Evolutionary conservation across 352 stramenopile genomes (phyloP).

Genomic region (Pythium rhizo-oryzae): DNA sequence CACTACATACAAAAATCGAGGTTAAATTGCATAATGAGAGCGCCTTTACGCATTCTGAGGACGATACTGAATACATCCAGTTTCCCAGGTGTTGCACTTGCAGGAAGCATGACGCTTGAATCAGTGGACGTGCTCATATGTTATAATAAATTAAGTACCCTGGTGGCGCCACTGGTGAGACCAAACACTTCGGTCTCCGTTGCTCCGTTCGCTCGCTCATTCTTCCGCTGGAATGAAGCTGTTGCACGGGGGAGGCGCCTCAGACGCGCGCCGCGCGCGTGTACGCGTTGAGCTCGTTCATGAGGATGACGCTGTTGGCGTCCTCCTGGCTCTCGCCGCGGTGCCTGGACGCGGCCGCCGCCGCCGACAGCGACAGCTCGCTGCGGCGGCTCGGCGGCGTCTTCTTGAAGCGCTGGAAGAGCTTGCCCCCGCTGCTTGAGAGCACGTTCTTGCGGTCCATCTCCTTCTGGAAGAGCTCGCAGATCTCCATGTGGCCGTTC

Average conservation of each 20-base stretch:
- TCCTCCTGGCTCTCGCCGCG: constrained; percentile 21
- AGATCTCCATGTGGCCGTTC: constrained; percentile 67
- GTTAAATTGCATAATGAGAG: no score
- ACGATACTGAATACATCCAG: no score
- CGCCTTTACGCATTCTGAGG: no score
- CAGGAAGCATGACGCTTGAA: no score
- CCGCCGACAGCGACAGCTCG: neutral
- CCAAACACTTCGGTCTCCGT: no score
- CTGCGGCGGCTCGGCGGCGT: neutral
- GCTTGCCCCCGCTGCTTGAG: constrained; percentile 22
- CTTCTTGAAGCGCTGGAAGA: constrained; percentile 31
- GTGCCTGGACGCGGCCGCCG: no score
- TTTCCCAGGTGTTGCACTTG: no score
- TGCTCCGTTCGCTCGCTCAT: neutral
- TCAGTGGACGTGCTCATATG: no score
- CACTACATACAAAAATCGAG: no score
- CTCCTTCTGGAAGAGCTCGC: constrained; percentile 59
- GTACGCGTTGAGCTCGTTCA: constrained; percentile 1
- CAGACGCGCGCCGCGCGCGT: no score
- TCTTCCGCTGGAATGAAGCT: constrained; percentile 29
- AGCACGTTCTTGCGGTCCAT: constrained; percentile 32
- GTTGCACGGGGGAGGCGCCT: no score
- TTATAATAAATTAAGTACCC: constrained; percentile 21
- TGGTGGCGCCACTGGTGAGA: no score
- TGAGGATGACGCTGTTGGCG: constrained; percentile 14